Percentiles rank a stretch among this genome's conserved stretches.
Conservation (phyloP, 1,139 yeast species). For the Scheffersomyces illinoinensis region DNA sequence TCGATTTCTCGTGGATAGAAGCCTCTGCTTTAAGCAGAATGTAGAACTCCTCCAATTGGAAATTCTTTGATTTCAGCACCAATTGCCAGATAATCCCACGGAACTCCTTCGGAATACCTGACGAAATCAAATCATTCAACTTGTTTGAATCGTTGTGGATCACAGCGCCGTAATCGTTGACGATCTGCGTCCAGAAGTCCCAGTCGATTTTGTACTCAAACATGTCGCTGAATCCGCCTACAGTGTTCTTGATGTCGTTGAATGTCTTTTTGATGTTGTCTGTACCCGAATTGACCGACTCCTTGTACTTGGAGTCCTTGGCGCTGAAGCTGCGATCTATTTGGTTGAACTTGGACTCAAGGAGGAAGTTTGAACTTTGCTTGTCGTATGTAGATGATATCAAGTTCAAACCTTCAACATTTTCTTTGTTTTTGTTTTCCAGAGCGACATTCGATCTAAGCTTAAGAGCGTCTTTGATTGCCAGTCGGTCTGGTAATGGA, state of each 20-base stretch:
- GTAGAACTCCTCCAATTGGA: slow-evolving; percentile 70
- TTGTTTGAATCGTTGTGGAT: slow-evolving; percentile 62
- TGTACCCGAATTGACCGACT: slow-evolving; percentile 59
- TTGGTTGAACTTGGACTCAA: slow-evolving; percentile 37
- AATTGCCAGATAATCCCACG: slow-evolving; percentile 93
- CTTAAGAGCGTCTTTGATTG: neutral
- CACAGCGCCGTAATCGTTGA: slow-evolving; percentile 69
- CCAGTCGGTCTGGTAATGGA: neutral
- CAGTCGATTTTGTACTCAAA: slow-evolving; percentile 57
- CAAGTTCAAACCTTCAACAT: slow-evolving; percentile 12
- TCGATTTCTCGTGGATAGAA: slow-evolving; percentile 73
- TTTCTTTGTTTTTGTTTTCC: neutral
- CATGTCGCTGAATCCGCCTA: slow-evolving; percentile 43
- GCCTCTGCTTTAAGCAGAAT: slow-evolving; percentile 50
- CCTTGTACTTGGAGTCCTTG: slow-evolving; percentile 37
- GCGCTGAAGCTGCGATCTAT: slow-evolving; percentile 29
- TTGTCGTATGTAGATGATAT: slow-evolving; percentile 25
- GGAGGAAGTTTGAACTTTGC: slow-evolving; percentile 29
- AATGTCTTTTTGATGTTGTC: slow-evolving; percentile 63
- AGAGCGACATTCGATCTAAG: neutral
- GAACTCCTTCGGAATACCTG: slow-evolving; percentile 82
- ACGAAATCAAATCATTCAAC: slow-evolving; percentile 60
- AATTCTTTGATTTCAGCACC: slow-evolving; percentile 76
- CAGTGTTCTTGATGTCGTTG: slow-evolving; percentile 51
- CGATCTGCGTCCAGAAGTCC: slow-evolving; percentile 87